Conservation (phyloP, 2,329 filamentous ascomycete genomes). For the Dothideomycetidae sp. region DNA sequence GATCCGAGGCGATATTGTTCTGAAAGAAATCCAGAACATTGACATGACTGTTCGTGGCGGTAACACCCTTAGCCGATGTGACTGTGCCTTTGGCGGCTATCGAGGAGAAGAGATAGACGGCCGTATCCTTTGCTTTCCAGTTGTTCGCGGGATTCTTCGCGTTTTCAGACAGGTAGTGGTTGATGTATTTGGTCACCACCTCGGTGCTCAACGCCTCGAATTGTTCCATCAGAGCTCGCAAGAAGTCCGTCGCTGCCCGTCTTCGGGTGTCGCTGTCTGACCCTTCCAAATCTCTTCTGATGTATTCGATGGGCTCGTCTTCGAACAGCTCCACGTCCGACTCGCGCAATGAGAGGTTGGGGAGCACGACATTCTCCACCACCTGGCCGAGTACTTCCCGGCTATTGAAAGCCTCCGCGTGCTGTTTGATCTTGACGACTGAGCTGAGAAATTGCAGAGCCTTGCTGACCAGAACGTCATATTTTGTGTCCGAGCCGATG, state of each 20-base stretch:
- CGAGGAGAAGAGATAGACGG: conserved; percentile 90
- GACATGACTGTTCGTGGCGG: conserved; percentile 60
- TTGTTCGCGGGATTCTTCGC: conserved; percentile 52
- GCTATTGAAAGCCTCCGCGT: conserved; percentile 75
- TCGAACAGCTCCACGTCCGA: conserved; percentile 94
- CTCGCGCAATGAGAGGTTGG: conserved; percentile 81
- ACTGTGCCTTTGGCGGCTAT: conserved; percentile 84
- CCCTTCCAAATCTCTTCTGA: conserved; percentile 83
- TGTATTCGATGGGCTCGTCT: conserved; percentile 97
- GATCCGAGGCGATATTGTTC: conserved; percentile 76
- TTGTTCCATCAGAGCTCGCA: conserved; percentile 74
- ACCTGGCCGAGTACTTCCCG: conserved; percentile 68
- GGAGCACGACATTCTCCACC: conserved; percentile 88
- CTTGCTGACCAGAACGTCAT: conserved; percentile 86
- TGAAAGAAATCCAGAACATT: conserved; percentile 93
- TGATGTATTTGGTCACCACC: conserved; percentile 77
- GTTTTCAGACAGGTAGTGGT: conserved; percentile 65
- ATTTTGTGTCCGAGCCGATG: conserved; percentile 76
- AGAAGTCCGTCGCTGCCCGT: conserved; percentile 85
- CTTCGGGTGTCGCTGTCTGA: conserved; percentile 90
- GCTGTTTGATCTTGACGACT: conserved; percentile 61
- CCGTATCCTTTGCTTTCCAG: conserved; percentile 97
- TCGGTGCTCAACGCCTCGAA: conserved; percentile 75
- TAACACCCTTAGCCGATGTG: conserved; percentile 78
- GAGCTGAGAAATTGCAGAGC: conserved; percentile 89